Percentiles rank a stretch among this genome's conserved stretches.
phyloP scores from a whole-genome alignment of 2,329 filamentous ascomycete genomes.

The Knufia fluminis region DNA sequence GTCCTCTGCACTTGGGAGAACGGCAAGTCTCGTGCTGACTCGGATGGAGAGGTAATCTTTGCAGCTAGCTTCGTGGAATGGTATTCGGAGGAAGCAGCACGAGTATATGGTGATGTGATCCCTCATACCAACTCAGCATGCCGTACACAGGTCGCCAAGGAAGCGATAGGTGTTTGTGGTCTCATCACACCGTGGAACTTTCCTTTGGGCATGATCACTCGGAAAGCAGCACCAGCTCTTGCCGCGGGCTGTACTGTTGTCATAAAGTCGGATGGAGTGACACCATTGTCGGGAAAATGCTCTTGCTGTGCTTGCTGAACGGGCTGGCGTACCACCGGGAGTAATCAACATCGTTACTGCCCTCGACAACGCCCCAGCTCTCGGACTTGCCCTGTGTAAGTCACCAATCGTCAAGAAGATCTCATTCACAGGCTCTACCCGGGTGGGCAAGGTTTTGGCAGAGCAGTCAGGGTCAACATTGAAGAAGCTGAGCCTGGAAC shows the following conservation, averaged over 20 bases:
- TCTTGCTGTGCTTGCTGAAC: conserved; percentile 25
- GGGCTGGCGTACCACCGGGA: conserved; percentile 27
- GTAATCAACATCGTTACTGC: conserved; percentile 34
- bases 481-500: conserved; percentile 37
- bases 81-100: conserved; percentile 43
- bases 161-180: conserved; percentile 74
- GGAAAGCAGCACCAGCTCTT: conserved; percentile 27
- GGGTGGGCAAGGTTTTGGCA: conserved; percentile 26
- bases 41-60: conserved; percentile 38
- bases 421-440: conserved; percentile 27
- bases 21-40: conserved; percentile 46
- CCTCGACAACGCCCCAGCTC: conserved; percentile 60
- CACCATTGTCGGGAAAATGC: conserved; percentile 27
- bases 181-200: conserved; percentile 88
- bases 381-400: conserved; percentile 45
- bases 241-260: conserved; percentile 32
- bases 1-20: conserved; percentile 50
- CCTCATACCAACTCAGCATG: conserved; percentile 58
- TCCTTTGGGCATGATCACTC: conserved; percentile 59
- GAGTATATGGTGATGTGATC: conserved; percentile 42
- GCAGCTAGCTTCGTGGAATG: conserved; percentile 38
- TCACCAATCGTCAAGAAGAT: conserved; percentile 23
- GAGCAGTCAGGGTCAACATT: conserved; percentile 26
- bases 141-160: conserved; percentile 66
- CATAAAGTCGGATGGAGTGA: conserved; percentile 28